phyloP scores from a whole-genome alignment of 2,329 filamentous ascomycete species.

The Colletotrichum tanaceti region DNA sequence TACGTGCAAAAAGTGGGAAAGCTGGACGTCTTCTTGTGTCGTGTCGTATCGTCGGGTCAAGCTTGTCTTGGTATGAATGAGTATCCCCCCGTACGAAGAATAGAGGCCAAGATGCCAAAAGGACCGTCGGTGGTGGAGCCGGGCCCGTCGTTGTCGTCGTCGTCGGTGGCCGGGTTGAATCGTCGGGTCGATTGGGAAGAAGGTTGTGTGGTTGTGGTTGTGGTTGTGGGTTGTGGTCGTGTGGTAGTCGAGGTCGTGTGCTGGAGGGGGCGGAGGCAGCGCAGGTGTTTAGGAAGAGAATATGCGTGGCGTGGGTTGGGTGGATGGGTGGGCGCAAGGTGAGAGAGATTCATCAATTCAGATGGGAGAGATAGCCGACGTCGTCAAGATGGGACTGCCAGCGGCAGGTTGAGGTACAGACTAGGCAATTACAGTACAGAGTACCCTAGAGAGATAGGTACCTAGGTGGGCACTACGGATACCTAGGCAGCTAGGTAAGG shows the following conservation, averaged over 20 bases:
- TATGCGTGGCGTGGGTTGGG: constrained; percentile 3
- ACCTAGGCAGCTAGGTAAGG: no score
- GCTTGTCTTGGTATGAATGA: no score
- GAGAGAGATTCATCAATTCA: no score
- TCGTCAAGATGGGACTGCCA: constrained; percentile 37
- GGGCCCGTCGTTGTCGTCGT: constrained; percentile 28
- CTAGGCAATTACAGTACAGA: no score
- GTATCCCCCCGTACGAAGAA: no score
- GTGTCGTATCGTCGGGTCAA: constrained; percentile 9
- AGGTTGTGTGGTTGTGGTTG: no score
- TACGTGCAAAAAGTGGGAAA: constrained; percentile 37
- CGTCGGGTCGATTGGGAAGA: not conserved
- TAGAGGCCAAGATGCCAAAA: not conserved
- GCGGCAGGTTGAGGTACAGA: constrained; percentile 29
- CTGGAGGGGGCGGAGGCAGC: constrained; percentile 3
- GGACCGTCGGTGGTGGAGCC: constrained; percentile 18
- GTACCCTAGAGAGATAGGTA: no score
- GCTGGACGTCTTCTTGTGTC: not conserved
- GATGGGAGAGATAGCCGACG: constrained; percentile 21
- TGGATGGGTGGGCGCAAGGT: no score
- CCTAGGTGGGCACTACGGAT: no score
- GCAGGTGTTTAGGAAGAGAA: constrained; percentile 1
- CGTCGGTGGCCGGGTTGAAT: constrained; percentile 7
- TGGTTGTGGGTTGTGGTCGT: not conserved
- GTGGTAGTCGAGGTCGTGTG: not conserved